Conservation (phyloP, 108 stramenopile species). For the Skeletonema menzelii region DNA sequence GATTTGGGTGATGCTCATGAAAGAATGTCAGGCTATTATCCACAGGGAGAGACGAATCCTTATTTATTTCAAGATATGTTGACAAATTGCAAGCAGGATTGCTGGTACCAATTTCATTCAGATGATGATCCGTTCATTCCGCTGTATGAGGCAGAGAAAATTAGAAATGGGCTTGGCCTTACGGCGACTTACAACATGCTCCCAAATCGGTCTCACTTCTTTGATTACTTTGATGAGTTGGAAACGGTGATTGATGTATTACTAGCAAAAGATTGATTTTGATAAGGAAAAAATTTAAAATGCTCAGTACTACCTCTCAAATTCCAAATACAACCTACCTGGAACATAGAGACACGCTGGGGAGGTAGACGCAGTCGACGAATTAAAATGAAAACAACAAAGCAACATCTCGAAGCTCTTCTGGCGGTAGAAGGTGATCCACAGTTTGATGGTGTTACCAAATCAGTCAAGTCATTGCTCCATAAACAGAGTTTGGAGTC, state of each 20-base stretch:
- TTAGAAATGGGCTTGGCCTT: slow-evolving; percentile 61
- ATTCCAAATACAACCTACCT: no score
- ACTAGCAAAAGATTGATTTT: not conserved
- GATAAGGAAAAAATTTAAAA: no score
- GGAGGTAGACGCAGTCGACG: no score
- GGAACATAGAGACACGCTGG: no score
- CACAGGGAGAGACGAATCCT: slow-evolving; percentile 50
- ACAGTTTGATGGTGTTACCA: no score
- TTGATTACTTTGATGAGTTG: slow-evolving; percentile 57
- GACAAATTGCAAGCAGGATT: slow-evolving; percentile 38
- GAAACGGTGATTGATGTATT: slow-evolving; percentile 30
- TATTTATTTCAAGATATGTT: slow-evolving; percentile 65
- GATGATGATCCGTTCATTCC: slow-evolving; percentile 81
- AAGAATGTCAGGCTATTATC: slow-evolving; percentile 74
- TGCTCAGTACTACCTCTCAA: no score
- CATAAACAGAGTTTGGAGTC: no score
- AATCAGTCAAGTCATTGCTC: no score
- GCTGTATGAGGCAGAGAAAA: slow-evolving; percentile 53
- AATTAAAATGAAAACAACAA: no score
- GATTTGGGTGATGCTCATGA: slow-evolving; percentile 75
- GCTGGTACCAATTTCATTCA: slow-evolving; percentile 72
- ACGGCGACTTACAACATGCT: slow-evolving; percentile 57
- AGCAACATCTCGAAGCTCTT: no score
- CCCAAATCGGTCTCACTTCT: slow-evolving; percentile 69
- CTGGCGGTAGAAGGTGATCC: no score